Evolutionary conservation across 139 green algal species (phyloP), one percentile per base, ranked within the genome.

Genomic region (Zygnema circumcarinatum): DNA sequence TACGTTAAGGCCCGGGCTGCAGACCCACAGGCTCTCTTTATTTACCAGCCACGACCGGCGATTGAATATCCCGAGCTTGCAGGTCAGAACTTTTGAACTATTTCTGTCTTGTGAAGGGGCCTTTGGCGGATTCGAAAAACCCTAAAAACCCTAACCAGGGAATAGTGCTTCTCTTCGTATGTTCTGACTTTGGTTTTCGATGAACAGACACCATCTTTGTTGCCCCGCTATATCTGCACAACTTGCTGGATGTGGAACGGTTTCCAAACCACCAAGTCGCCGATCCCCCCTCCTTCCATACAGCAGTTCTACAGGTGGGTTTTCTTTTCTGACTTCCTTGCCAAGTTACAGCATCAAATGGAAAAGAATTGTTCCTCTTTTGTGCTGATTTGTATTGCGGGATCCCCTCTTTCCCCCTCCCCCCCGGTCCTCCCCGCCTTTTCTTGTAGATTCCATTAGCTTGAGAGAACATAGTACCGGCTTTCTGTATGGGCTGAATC

Each of bases 171-270:
- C n/a, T n/a, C n/a, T n/a, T n/a, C n/a, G n/a, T n/a, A n/a, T n/a
- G n/a, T n/a, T n/a, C n/a, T n/a, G n/a, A n/a, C n/a, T n/a, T n/a
- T n/a, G n/a, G n/a, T n/a, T n/a, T n/a, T n/a, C n/a, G n/a, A n/a
- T n/a, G n/a, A n/a, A n/a, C 81, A 87, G 81, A 75, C 25, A 56
- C 81, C 16, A 83, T 87, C 3, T 87, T 87, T 67, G 81, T 87
- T 35, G 83, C 83, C 1, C 83, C 83, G 0, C 35, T 88, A 7
- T 88, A 88, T 29, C 72, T 88, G 1, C 83, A 88, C 73, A 83
- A 88, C 40, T 20, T 88, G 39, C 33, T 88, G 40, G 83, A 88
- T 39, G 35, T 31, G 20, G 69, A 83, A 39, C 32, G 40, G 16
- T 83, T 74, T 21, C 72, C 83, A 1, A 22, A 54, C 29, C 73